Evolutionary conservation across 805 yeast species (phyloP).

Genomic region (Saccharomyces eubayanus): DNA sequence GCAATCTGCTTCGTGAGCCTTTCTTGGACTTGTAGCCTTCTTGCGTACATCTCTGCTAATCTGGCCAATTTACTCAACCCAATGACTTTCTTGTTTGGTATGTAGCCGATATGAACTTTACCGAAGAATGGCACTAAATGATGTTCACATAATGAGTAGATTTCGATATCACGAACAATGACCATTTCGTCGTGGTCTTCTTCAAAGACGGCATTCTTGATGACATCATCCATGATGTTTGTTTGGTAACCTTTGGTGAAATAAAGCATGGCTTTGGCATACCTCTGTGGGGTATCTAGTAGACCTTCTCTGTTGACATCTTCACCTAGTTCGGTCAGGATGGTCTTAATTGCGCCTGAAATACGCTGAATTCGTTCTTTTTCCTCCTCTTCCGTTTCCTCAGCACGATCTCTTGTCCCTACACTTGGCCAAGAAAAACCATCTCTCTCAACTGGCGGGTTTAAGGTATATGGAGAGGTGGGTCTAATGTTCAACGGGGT

Average conservation of each 20-base stretch:
- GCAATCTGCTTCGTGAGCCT: conserved; percentile 95
- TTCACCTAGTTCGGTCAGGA: conserved; percentile 82
- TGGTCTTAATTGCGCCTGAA: conserved; percentile 68
- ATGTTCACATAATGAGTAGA: conserved; percentile 91
- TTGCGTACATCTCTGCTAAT: conserved; percentile 91
- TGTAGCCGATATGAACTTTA: conserved; percentile 95
- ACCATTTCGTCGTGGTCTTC: conserved; percentile 99
- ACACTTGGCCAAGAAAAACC: conserved; percentile 90
- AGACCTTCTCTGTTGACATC: conserved; percentile 84
- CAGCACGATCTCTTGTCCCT: conserved; percentile 75
- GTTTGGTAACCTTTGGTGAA: conserved; percentile 97
- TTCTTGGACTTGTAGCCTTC: conserved; percentile 97
- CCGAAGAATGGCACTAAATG: conserved; percentile 97
- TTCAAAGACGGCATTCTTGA: conserved; percentile 91
- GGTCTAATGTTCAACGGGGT: conserved; percentile 70
- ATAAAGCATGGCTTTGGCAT: conserved; percentile 91
- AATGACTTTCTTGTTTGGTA: conserved; percentile 86
- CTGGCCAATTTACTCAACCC: conserved; percentile 92
- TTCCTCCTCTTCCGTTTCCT: conserved; percentile 58
- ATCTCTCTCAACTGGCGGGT: conserved; percentile 81
- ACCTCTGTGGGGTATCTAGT: conserved; percentile 88
- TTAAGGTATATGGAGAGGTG: conserved; percentile 73
- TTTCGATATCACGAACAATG: conserved; percentile 88
- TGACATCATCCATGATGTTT: conserved; percentile 73
- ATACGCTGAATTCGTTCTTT: conserved; percentile 63